Base-by-base conservation (phyloP, 139 green algal species). In the Coelastrella sp. region DNA sequence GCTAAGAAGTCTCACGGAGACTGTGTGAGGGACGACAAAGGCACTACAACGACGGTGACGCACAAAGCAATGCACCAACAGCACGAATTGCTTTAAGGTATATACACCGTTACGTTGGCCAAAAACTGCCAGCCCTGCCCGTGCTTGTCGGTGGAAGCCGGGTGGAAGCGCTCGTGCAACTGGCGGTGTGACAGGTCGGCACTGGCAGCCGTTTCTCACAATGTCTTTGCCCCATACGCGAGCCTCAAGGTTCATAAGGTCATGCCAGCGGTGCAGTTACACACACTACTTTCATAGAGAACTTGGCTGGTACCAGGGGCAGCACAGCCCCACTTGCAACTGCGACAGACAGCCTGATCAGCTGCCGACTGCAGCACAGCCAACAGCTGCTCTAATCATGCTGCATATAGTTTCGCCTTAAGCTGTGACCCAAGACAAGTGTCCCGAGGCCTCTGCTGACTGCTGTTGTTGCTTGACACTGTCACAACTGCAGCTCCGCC, bases 401-500 rank as follows among this genome's bases (percentile, higher is more conserved):
- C 58, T 58, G 81, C 81, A 13, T 23, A 22, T 77, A 71, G 61
- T 19, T 13, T 71, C 61, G 10, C 61, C 10, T 32, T 32, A 23
- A 76, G 16, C 83, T 47, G 32, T 13, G 64, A 68, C 20, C 14
- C 1, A 6, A 47, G 23, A 59, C 74, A 60, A 47, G 16, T 20
- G 71, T n/a, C 71, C 23, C 23, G 71, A n/a, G 17, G 19, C 23
- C 17, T 11, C 61, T 22, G 20, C 54, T 85, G 79, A 14, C 54
- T 20, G 66, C 65, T 80, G 66, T 80, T 10, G 19, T 65, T 73
- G 20, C 71, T 22, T 13, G 57, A 19, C 66, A 80, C 66, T 54
- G 57, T 80, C 83, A 71, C 84, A 83, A 89, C 84, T 89, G 84
- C 85, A 83, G 85, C 85, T n/a, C 73, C 56, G 85, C 85, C 85